Percentiles rank a stretch among this genome's conserved stretches.
Evolutionary conservation across 2,329 filamentous ascomycete genomes (phyloP).

Genomic region (Myriosclerotinia scirpicola): DNA sequence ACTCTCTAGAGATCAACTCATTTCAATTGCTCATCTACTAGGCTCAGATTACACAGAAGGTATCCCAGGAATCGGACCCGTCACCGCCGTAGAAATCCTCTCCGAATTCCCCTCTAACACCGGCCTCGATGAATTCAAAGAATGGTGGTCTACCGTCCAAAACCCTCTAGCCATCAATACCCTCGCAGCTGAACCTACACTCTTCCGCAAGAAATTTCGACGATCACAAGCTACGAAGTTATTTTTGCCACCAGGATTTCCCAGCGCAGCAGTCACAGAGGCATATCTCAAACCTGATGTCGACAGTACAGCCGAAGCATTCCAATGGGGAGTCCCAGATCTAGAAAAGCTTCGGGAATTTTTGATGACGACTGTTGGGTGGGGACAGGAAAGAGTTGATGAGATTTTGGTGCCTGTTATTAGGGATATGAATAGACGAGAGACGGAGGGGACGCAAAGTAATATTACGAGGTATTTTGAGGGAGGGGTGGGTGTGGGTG

Average conservation of each 20-base stretch:
- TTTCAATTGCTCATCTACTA: constrained; percentile 84
- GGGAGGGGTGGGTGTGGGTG: constrained; percentile 68
- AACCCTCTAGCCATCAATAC: constrained; percentile 50
- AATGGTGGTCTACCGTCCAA: constrained; percentile 87
- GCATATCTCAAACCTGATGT: constrained; percentile 89
- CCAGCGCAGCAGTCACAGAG: constrained; percentile 71
- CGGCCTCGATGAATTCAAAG: constrained; percentile 71
- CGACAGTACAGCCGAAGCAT: constrained; percentile 72
- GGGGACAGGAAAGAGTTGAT: constrained; percentile 87
- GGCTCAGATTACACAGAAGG: constrained; percentile 96
- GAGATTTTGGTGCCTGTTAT: constrained; percentile 96
- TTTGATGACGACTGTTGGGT: constrained; percentile 89
- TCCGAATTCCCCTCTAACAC: constrained; percentile 70
- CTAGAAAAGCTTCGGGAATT: constrained; percentile 80
- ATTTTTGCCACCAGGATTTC: constrained; percentile 80
- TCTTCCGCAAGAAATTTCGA: constrained; percentile 84
- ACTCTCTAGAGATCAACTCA: constrained; percentile 81
- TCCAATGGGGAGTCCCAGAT: constrained; percentile 96
- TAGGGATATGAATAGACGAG: constrained; percentile 86
- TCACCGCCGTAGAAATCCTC: constrained; percentile 90
- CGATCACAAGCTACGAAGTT: constrained; percentile 77
- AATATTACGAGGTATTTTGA: constrained; percentile 95
- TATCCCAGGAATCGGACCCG: constrained; percentile 84
- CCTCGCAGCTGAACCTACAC: constrained; percentile 60
- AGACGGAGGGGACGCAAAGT: constrained; percentile 86